Base-by-base conservation (phyloP, 331 rosid species). In the Malus hybrid region DNA sequence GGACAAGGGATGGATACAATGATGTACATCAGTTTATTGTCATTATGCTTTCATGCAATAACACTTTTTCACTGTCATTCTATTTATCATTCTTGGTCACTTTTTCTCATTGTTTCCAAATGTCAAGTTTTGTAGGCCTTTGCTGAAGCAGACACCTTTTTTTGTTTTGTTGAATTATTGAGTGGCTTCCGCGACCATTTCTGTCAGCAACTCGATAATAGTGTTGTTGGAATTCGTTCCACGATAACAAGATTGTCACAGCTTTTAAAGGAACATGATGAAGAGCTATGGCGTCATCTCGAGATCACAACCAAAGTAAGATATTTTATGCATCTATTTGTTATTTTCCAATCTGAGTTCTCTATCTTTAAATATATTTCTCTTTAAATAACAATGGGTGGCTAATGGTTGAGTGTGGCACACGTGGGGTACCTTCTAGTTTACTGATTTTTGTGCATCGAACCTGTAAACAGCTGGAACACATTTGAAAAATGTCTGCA, bases 241-340 rank as follows among this genome's bases (percentile, higher is more conserved):
- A 95, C 99, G 22, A 95, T 95, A 77, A 85, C 96, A 39, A 91
- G 79, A 74, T 77, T 95, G 82, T 95, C 99, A 52, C 97, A 90
- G 79, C 97, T 92, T 87, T 83, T 95, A 78, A 90, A 83, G 84
- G 93, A 92, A 85, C 96, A 95, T 60, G 99, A 95, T 79, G 99
- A 92, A 80, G 99, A 95, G 86, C 85, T 95, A 61, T 95, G 99
- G 99, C 99, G 97, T 82, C 99, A 95, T 85, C 99, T 95, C 76
- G 99, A 95, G 86, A 57, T 95, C 83, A 92, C 97, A 64, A 92
- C 97, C 70, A 95, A 95, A 84, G 99, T 92, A 92, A 81, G 91
- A 77, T 10, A 46, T 82, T 65, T 52, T 52, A 24, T 24, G 32
- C 19, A n/a, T 63, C 10, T 76, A 6, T 32, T 67, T 54, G 6